Evolutionary conservation across 306 rosid genomes (phyloP), one percentile per base, ranked within the genome.

Genomic region (Dryas octopetala): DNA sequence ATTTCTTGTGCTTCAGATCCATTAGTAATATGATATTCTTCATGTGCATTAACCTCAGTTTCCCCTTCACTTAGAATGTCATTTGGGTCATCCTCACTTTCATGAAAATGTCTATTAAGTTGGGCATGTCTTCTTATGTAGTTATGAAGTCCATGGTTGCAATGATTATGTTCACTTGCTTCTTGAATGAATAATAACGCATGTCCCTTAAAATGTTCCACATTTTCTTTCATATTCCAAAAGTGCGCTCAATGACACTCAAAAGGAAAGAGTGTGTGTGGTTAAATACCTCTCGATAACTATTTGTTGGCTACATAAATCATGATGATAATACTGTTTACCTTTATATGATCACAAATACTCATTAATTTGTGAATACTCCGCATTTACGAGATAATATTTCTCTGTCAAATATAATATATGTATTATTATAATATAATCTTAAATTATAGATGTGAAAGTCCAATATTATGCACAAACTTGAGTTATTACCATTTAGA

Each of bases 271-370:
- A 65, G 13, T 69, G 72, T 10, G 9, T 12, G 1, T 68, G 16
- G 2, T 48, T 23, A 11, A 68, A 47, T 68, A 17, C 72, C 9
- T 69, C 47, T 38, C 51, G 28, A 9, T 38, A 8, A 9, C 49
- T 0, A 0, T 69, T 5, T 1, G 28, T 8, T 11, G 9, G 3
- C 2, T 1, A 54, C 3, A 4, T 9, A 70, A 70, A 23, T 40
- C 0, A 0, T 2, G 38, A 43, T 9, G 52, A 70, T 70, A 63
- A 54, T 40, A 54, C 3, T 28, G n/a, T n/a, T 54, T 4, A 11
- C 8, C 48, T 54, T 70, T 70, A 52, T 70, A 70, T 70, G 12
- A 64, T 70, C 41, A 11, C 38, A 41, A 9, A 41, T 52, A 54
- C 0, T 51, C 40, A 16, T 19, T 70, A 49, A 40, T 51, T 70